These are phyloP conservation scores for Russula foetens DNA, from an alignment of 768 basidiomycete species.

Conservation along the genomic window DNA sequence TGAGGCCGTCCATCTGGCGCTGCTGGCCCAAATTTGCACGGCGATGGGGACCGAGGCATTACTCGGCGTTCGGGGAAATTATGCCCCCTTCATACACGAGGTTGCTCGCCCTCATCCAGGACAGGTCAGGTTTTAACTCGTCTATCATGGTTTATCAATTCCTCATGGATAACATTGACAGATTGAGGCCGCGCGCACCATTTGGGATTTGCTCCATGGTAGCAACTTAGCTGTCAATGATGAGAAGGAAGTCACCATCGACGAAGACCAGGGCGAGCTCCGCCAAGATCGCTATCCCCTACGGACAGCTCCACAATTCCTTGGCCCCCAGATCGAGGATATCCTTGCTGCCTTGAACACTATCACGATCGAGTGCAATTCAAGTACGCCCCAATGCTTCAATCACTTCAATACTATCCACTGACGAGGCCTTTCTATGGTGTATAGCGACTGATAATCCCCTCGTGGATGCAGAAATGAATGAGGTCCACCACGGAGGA, in stretches of 20 bases:
- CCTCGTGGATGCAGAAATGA: constrained; percentile 60
- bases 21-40: constrained; percentile 65
- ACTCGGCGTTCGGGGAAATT: constrained; percentile 60
- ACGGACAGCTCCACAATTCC: constrained; percentile 73
- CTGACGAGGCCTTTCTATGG: background rate
- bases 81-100: constrained; percentile 72
- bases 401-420: background rate
- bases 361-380: constrained; percentile 72
- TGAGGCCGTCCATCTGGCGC: constrained; percentile 58
- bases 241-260: constrained; percentile 67
- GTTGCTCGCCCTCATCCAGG: constrained; percentile 77
- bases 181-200: constrained; percentile 64
- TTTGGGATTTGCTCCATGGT: constrained; percentile 60
- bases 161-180: constrained; percentile 20
- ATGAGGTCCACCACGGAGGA: constrained; percentile 69
- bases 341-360: constrained; percentile 55
- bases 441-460: constrained; percentile 81
- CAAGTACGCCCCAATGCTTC: constrained; percentile 42
- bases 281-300: constrained; percentile 76
- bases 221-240: constrained; percentile 54
- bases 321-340: constrained; percentile 82
- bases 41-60: constrained; percentile 83
- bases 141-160: background rate
- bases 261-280: constrained; percentile 63
- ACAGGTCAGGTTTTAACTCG: constrained; percentile 37